Evolutionary conservation across 2,329 filamentous ascomycete genomes (phyloP), one percentile per base, ranked within the genome.

Genomic region (Botrytis elliptica): DNA sequence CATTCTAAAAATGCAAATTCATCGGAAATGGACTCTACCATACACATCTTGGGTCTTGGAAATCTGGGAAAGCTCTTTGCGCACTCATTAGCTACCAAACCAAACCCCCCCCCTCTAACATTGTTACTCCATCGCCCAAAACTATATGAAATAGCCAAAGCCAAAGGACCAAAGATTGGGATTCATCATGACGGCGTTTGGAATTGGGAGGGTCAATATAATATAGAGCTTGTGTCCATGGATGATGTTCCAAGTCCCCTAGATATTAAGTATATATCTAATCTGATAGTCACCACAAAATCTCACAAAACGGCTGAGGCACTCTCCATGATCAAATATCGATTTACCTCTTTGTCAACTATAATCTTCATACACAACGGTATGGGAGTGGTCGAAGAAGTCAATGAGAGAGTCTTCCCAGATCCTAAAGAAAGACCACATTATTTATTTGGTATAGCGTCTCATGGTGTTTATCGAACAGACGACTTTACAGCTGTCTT

Each of bases 291-390:
- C 38, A 87, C 92, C 4, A 93, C 91, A 44, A 98, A 97, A 82
- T 89, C 94, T 0, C 84, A 88, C 4, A 84, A 88, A 55, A 92
- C 93, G 0, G 81, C 93, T n/a, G 83, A 86, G 1, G 91, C 92
- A 59, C 82, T 86, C 8, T 85, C 86, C 70, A 81, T 84, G 29
- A 82, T 97, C 22, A 84, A 88, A 10, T 83, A 88, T 1, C 88
- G 97, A 70, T 86, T 90, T 3, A 86, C 89, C 75, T 82, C 84
- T 4, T 82, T 86, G 5, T 93, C 91, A n/a, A 92, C 93, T 0
- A 88, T 98, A n/a, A 86, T 92, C 20, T 93, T 98, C 78, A 84
- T 93, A 38, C 95, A 98, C 78, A 97, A 97, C 78, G 95, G 95
- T 65, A 92, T 98, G 89, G 94, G 93, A 46, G 83, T 88, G 1